Percentiles rank a stretch among this genome's conserved stretches.
Evolutionary conservation across 2,329 filamentous ascomycete genomes (phyloP).

Genomic region (Xylariales sp.): DNA sequence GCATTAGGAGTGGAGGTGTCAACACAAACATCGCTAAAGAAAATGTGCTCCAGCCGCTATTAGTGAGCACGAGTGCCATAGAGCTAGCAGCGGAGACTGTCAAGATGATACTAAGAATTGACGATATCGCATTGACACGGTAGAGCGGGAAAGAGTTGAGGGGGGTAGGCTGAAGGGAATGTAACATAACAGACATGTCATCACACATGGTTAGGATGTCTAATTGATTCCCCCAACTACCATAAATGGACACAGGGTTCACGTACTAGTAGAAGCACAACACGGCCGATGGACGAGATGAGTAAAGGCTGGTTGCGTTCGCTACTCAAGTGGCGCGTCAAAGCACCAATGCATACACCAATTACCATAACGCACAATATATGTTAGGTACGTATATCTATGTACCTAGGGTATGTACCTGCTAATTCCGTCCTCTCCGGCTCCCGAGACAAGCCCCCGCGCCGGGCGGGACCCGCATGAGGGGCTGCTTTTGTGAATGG

Average conservation of each 20-base stretch:
- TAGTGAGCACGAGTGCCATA: constrained; percentile 97
- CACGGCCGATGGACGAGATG: not conserved
- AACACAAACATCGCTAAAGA: constrained; percentile 97
- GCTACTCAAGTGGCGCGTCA: not conserved
- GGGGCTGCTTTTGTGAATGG: constrained; percentile 33
- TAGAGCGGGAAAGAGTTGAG: constrained; percentile 50
- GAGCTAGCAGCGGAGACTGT: constrained; percentile 98
- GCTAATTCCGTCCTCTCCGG: constrained; percentile 16
- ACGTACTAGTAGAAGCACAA: not conserved
- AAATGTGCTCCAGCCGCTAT: constrained; percentile 93
- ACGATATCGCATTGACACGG: constrained; percentile 73
- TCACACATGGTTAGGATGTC: constrained; percentile 27
- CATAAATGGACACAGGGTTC: constrained; percentile 7
- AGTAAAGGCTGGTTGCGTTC: not conserved
- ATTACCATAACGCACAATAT: not conserved
- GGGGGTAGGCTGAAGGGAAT: constrained; percentile 33
- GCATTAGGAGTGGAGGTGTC: constrained; percentile 96
- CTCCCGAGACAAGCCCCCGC: constrained; percentile 1
- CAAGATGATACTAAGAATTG: constrained; percentile 85
- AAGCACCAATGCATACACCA: not conserved
- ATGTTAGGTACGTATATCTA: not conserved
- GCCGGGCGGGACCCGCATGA: constrained; percentile 31
- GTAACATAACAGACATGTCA: constrained; percentile 37
- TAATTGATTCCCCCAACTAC: constrained; percentile 32
- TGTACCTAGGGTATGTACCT: constrained; percentile 1